Evolutionary conservation across 495 filamentous ascomycete species (phyloP), one percentile per base, ranked within the genome.

Genomic region (Elasticomyces elasticus): DNA sequence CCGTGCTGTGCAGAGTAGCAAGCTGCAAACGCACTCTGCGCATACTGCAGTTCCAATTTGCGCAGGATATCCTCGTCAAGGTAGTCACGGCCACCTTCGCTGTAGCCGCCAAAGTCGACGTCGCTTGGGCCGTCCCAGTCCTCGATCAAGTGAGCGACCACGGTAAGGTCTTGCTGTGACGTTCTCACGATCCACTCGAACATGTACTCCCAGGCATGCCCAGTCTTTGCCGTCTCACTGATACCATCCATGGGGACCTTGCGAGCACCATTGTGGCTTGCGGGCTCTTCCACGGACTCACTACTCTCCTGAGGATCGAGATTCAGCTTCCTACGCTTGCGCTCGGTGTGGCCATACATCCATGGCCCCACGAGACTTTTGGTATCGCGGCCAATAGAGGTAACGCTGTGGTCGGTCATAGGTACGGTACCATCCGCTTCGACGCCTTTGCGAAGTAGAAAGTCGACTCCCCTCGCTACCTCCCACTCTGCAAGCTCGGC

Each of bases 101-200:
- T 78, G 68, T 82, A 88, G 7, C 82, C 85, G 17, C 83, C 88
- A 38, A 89, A 64, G 61, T 94, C 89, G 22, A 87, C 74, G 69
- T 94, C 88, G 44, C 71, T 71, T 2, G 89, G 88, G 0, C 89
- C 89, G 61, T 83, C 78, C 89, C 89, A 96, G 49, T 85, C 77
- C 43, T 76, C 72, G 55, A 89, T 74, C 10, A 79, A 82, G 47
- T 69, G 72, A 2, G 84, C 77, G 26, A 80, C 80, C 5, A 66
- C 20, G 2, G 56, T 48, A 40, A 72, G 65, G 49, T 68, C 51
- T 35, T 64, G 69, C 70, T 37, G 20, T 9, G 72, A 81, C 26
- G 76, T 80, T 5, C 76, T 74, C 6, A 88, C 72, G n/a, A 95
- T 71, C 89, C 89, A 95, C 54, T 82, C 72, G 52, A 91, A 85